Evolutionary conservation across 345 rosid genomes (phyloP), one percentile per base, ranked within the genome.

Genomic region (Iberis pinnata): DNA sequence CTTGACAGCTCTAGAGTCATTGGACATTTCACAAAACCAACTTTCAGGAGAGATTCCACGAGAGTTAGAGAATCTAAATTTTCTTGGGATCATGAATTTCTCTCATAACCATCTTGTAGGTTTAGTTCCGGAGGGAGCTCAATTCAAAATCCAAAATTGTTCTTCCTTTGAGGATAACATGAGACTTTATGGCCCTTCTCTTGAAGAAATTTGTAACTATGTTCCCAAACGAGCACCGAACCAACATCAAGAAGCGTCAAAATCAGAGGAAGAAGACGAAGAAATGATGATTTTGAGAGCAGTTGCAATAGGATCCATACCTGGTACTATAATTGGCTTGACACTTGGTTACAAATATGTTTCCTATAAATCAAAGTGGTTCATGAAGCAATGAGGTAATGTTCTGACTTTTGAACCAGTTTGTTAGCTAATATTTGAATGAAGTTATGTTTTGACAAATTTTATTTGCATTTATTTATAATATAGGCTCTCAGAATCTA

Each of bases 1-100:
- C 26, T 5, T 50, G 0, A 33, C 41, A 0, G 18, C 12, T 7
- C 55, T 50, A 2, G 55, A 50, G 16, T 50, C 55, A 18, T 1
- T 50, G 12, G 55, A 50, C 26, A 0, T 50, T 2, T 50, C 55
- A 1, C 41, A 50, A 18, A 50, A 50, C 41, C 32, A 7, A 27
- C 16, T 50, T 32, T 50, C 55, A 7, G 55, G 55, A 15, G 55
- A 50, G 55, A 50, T 33, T 0, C 55, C 55, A 27, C 41, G 16
- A 4, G 2, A 32, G 12, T 41, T 50, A 4, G 42, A 41, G 12
- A 14, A 50, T 12, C 41, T 50, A 8, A 32, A 12, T 12, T 50
- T 22, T 12, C 55, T 50, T 18, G 55, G 1, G 17, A 32, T 35
- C 36, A 49, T 49, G 26, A 49, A 49, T 0, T 19, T 49, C 26